Base-by-base conservation (phyloP, 2,329 filamentous ascomycete genomes). In the Lasiodiplodia sp. region DNA sequence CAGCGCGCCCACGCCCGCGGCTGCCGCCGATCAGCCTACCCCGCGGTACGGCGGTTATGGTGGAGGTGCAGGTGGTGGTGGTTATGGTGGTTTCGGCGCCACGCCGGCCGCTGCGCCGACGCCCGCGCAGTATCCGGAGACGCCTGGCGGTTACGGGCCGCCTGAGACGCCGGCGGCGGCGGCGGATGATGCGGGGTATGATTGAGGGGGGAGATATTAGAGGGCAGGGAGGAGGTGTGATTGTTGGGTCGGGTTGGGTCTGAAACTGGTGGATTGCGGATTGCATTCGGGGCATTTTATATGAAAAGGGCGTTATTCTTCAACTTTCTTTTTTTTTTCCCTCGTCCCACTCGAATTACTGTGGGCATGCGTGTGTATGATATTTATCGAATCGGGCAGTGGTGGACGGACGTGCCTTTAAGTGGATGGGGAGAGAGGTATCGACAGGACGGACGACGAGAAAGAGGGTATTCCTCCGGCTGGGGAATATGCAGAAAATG, bases 131-230 rank as follows among this genome's bases (percentile, higher is more conserved):
- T 85, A 83, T 69, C 89, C 87, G 2, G 89, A 89, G 4, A 83
- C 82, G 6, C 80, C 80, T 1, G 68, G 38, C 77, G 74, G 18
- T 70, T 75, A 31, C 77, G 83, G 84, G 34, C 83, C 87, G 1
- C 88, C 89, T 34, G 88, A 87, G 23, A 87, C 86, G 3, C 87
- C 86, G 63, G 86, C 85, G 16, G 60, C 44, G 25, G 86, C 85
- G 51, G 76, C 67, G 10, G 76, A 80, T 62, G 81, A 83, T 73
- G 81, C 77, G 34, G 72, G 78, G 62, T 84, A 83, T 72, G 79
- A 79, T 65, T 80, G 71, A 62, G 10, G 1, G 49, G n/a, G 55
- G 11, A 25, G 49, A 37, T 12, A 14, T 1, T 28, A 28, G 8
- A 40, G 1, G 2, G 12, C 16, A 10, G 38, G 11, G 38, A 40